Conservation (phyloP, 2,329 filamentous ascomycete species). For the Diplodia mutila region DNA sequence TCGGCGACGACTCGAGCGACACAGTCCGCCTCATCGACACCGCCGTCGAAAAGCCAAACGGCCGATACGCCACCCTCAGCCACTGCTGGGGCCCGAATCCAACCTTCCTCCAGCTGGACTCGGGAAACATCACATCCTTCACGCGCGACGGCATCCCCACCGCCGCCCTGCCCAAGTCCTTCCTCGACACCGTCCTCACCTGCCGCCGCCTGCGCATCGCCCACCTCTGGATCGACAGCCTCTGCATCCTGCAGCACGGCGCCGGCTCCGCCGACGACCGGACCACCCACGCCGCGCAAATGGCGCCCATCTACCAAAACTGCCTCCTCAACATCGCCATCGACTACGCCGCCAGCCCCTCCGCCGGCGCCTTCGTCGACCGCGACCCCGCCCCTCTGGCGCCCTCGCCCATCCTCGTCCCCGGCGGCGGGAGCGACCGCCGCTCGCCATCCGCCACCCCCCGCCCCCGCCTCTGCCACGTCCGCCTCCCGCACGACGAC, state of each 20-base stretch:
- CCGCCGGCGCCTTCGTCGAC: neutral
- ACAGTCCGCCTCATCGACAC: too few relatives aligned
- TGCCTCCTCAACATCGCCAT: conserved; percentile 14
- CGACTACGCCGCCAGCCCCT: neutral
- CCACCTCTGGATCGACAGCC: conserved; percentile 27
- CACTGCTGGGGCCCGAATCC: conserved; percentile 28
- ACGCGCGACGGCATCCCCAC: neutral
- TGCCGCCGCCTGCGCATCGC: conserved; percentile 1
- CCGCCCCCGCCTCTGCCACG: too few relatives aligned
- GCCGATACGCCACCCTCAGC: conserved; percentile 26
- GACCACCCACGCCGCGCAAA: conserved; percentile 13
- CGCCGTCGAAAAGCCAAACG: too few relatives aligned
- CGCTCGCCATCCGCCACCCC: too few relatives aligned
- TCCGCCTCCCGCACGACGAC: too few relatives aligned
- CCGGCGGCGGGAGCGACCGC: too few relatives aligned
- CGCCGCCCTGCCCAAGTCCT: conserved; percentile 1
- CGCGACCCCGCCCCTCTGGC: neutral
- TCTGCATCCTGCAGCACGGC: conserved; percentile 28
- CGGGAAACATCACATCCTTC: too few relatives aligned
- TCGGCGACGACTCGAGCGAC: too few relatives aligned
- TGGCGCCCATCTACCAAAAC: conserved; percentile 14
- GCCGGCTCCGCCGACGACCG: conserved; percentile 12
- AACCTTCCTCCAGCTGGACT: neutral
- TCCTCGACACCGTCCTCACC: neutral
- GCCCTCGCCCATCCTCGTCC: neutral